These are phyloP conservation scores for Bocquillonia castaneifolia DNA, from an alignment of 441 rosid species.

Conservation along the genomic window DNA sequence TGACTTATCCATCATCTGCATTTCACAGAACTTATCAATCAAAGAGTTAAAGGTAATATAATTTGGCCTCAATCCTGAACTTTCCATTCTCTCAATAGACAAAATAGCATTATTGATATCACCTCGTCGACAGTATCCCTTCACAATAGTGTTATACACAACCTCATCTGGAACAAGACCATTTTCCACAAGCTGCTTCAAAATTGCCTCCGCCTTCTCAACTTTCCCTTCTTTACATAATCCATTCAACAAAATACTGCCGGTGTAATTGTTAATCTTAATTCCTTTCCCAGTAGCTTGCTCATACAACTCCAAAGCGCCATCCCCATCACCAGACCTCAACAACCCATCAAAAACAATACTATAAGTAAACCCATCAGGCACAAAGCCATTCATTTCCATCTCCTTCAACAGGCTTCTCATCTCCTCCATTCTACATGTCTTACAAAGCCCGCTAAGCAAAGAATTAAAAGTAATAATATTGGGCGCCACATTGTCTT, in stretches of 20 bases:
- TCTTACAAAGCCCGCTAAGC: slow-evolving; percentile 56
- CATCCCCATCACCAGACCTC: slow-evolving; percentile 35
- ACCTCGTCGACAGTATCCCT: slow-evolving; percentile 52
- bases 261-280: slow-evolving; percentile 45
- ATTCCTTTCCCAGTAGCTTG: slow-evolving; percentile 35
- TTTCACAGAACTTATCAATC: slow-evolving; percentile 47
- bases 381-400: slow-evolving; percentile 50
- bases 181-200: slow-evolving; percentile 37
- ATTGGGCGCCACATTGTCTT: slow-evolving; percentile 45
- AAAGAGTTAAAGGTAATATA: slow-evolving; percentile 53
- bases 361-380: slow-evolving; percentile 61
- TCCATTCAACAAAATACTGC: slow-evolving; percentile 50
- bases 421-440: slow-evolving; percentile 54
- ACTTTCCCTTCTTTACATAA: slow-evolving; percentile 53
- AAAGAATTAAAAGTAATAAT: slow-evolving; percentile 64
- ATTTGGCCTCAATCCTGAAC: slow-evolving; percentile 47
- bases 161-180: slow-evolving; percentile 51
- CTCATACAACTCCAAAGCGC: slow-evolving; percentile 46
- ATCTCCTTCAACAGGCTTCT: slow-evolving; percentile 46
- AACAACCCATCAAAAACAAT: slow-evolving; percentile 49
- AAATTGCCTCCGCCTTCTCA: slow-evolving; percentile 54
- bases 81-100: slow-evolving; percentile 50
- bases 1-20: slow-evolving; percentile 52
- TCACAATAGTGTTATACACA: slow-evolving; percentile 52
- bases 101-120: slow-evolving; percentile 43